Evolutionary conservation across 176 grass and related monocot species (phyloP).

Genomic region (Sorghum bicolor): DNA sequence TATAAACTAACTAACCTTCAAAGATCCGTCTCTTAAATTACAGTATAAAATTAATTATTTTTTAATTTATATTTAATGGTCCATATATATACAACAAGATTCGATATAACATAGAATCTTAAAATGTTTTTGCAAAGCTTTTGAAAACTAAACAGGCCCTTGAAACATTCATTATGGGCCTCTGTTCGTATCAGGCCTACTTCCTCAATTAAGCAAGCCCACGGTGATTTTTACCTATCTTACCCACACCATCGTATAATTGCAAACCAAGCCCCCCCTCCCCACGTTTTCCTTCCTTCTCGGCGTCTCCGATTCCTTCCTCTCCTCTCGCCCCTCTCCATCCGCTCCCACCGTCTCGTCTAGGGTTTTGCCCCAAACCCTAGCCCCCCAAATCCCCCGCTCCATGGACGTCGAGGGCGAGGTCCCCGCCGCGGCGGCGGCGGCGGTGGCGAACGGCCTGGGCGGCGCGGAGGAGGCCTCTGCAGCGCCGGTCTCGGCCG

Average conservation of each 20-base stretch:
- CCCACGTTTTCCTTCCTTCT: background rate
- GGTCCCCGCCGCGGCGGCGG: conserved; percentile 30
- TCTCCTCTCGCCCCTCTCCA: background rate
- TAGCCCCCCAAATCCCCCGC: conserved; percentile 10
- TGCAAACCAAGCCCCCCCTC: background rate
- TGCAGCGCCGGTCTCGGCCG: conserved; percentile 44
- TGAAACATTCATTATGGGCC: background rate
- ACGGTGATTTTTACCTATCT: background rate
- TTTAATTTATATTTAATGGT: too few relatives aligned
- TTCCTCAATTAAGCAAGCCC: background rate
- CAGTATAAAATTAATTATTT: too few relatives aligned
- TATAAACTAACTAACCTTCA: too few relatives aligned
- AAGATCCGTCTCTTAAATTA: too few relatives aligned
- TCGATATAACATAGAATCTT: too few relatives aligned
- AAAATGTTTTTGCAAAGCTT: too few relatives aligned
- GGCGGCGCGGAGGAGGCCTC: conserved; percentile 40
- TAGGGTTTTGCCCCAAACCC: conserved; percentile 43
- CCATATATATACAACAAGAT: too few relatives aligned
- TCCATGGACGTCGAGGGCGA: conserved; percentile 83
- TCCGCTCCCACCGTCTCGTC: background rate
- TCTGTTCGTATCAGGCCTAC: background rate
- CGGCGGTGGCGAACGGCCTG: conserved; percentile 47
- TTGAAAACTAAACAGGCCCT: too few relatives aligned
- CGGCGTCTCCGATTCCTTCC: background rate
- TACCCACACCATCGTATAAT: conserved; percentile 5